phyloP scores from a whole-genome alignment of 106 monocot genomes.

The Platanthera zijinensis region DNA sequence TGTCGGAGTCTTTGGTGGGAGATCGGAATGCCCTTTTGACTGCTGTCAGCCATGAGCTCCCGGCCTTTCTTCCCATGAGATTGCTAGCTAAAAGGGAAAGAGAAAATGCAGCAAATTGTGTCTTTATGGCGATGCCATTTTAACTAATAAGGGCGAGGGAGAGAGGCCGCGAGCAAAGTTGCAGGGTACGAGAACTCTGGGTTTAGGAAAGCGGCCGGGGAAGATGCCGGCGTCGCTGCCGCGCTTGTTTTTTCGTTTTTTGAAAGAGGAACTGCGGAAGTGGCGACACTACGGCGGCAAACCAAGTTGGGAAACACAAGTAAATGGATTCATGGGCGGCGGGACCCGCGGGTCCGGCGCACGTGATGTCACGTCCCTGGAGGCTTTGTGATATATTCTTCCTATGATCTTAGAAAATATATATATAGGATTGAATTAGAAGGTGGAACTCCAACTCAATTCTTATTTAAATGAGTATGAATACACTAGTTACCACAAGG shows the following conservation, averaged over 20 bases:
- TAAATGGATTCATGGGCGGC: not conserved
- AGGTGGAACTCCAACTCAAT: too few relatives aligned
- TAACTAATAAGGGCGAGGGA: not conserved
- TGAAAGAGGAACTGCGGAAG: not conserved
- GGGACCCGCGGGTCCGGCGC: not conserved
- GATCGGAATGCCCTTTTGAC: constrained; percentile 92
- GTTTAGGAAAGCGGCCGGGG: not conserved
- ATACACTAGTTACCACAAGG: too few relatives aligned
- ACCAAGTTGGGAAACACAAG: not conserved
- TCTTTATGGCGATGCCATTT: not conserved
- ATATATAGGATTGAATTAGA: too few relatives aligned
- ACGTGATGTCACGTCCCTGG: constrained; percentile 3
- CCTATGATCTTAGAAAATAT: too few relatives aligned
- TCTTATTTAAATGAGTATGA: too few relatives aligned
- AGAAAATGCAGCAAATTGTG: not conserved
- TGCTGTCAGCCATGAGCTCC: constrained; percentile 88
- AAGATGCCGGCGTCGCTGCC: not conserved
- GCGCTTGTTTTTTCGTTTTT: not conserved
- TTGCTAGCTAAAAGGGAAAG: not conserved
- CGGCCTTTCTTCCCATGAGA: constrained; percentile 74
- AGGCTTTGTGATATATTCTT: not conserved
- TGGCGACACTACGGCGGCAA: not conserved
- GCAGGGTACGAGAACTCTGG: not conserved
- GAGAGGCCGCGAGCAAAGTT: not conserved
- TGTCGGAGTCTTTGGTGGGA: constrained; percentile 59